Conservation (phyloP, 2,329 filamentous ascomycete genomes). For the Paramyrothecium sp. region DNA sequence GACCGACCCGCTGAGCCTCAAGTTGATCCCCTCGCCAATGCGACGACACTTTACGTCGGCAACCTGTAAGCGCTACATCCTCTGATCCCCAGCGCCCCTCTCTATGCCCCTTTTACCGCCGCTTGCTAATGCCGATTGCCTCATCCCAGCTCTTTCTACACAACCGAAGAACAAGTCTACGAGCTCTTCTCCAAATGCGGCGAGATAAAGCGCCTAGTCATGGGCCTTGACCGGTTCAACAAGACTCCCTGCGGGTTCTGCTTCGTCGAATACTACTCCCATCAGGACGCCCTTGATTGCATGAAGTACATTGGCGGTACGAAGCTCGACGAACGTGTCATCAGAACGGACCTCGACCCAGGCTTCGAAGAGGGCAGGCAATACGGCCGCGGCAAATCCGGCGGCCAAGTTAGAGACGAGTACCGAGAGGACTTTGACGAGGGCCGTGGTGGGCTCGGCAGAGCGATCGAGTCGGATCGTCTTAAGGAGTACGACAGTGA, state of each 20-base stretch:
- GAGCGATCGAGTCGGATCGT: slow-evolving; percentile 63
- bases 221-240: slow-evolving; percentile 94
- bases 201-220: slow-evolving; percentile 96
- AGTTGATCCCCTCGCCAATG: slow-evolving; percentile 74
- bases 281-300: slow-evolving; percentile 94
- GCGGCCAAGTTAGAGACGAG: slow-evolving; percentile 95
- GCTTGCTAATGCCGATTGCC: too few relatives aligned
- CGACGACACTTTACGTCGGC: slow-evolving; percentile 95
- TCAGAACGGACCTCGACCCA: slow-evolving; percentile 91
- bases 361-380: slow-evolving; percentile 95
- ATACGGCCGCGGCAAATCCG: slow-evolving; percentile 92
- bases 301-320: slow-evolving; percentile 99
- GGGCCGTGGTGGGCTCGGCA: slow-evolving; percentile 83
- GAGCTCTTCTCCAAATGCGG: slow-evolving; percentile 95
- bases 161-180: slow-evolving; percentile 97
- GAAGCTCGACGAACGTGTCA: slow-evolving; percentile 95
- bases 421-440: slow-evolving; percentile 97
- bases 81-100: slow-evolving; percentile 2
- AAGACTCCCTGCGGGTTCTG: slow-evolving; percentile 99
- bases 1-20: slow-evolving; percentile 45
- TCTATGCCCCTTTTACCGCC: slow-evolving; percentile 13
- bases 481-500: slow-evolving; percentile 40
- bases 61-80: slow-evolving; percentile 64
- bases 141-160: slow-evolving; percentile 79
- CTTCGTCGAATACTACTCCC: slow-evolving; percentile 99